Conservation (phyloP, 305 asterid genomes). For the Fraxinus angustifolia region DNA sequence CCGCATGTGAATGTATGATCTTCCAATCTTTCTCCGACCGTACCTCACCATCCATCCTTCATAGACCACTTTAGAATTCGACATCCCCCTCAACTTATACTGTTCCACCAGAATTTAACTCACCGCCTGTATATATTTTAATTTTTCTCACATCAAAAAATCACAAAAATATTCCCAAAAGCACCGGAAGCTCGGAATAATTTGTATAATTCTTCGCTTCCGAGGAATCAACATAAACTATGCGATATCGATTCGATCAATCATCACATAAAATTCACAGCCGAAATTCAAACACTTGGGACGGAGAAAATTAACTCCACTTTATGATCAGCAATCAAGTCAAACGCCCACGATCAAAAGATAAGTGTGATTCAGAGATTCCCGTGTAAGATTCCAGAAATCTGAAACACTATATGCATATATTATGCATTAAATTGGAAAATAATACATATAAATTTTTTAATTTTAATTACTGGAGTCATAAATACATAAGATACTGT, state of each 20-base stretch:
- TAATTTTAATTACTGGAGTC: not conserved
- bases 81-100: constrained; percentile 30
- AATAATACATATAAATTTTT: not conserved
- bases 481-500: not conserved
- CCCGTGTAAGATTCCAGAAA: not conserved
- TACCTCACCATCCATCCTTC: constrained; percentile 99
- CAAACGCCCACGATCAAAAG: not conserved
- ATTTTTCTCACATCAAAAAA: not conserved
- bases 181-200: not conserved
- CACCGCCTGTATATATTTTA: not conserved
- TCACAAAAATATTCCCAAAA: not conserved
- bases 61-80: constrained; percentile 75
- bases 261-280: not conserved
- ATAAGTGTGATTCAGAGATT: not conserved
- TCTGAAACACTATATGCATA: not conserved
- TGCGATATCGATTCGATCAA: not conserved
- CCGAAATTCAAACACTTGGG: not conserved
- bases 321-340: not conserved
- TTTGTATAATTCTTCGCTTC: not conserved
- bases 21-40: constrained; percentile 90
- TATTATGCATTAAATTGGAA: not conserved
- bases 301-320: not conserved
- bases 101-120: not conserved
- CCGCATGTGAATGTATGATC: constrained; percentile 88
- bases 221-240: not conserved